phyloP scores from a whole-genome alignment of 2,329 filamentous ascomycete genomes.

The Ophiostoma piceae region DNA sequence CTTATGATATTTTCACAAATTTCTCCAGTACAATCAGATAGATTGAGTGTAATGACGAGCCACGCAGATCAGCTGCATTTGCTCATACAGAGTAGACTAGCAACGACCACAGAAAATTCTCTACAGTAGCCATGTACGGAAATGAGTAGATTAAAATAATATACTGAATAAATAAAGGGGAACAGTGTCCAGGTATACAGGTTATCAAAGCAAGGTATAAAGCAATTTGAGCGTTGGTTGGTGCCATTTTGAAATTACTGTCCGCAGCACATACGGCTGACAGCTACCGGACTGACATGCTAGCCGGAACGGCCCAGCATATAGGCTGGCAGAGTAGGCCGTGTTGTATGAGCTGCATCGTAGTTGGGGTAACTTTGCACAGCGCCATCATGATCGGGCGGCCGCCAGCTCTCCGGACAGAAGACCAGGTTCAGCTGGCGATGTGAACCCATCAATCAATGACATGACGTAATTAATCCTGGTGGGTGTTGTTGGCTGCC shows the following conservation, averaged over 20 bases:
- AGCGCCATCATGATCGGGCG: not conserved
- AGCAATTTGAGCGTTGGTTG: not conserved
- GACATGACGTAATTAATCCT: not conserved
- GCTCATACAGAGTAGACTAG: not conserved
- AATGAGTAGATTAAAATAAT: not conserved
- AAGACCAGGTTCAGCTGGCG: not conserved
- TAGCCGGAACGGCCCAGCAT: not conserved
- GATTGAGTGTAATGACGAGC: no score
- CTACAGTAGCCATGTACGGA: not conserved
- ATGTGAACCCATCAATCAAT: not conserved
- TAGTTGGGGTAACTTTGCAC: not conserved
- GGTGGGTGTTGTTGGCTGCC: conserved; percentile 38
- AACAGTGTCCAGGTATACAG: conserved; percentile 1
- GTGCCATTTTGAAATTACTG: not conserved
- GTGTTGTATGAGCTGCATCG: not conserved
- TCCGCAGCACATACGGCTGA: not conserved
- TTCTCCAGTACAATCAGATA: not conserved
- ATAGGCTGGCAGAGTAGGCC: not conserved
- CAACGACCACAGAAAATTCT: not conserved
- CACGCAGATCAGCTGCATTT: no score
- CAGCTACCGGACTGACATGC: not conserved
- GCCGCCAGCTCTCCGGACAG: not conserved
- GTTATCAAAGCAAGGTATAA: not conserved
- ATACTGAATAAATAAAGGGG: not conserved
- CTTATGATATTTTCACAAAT: not conserved